These are phyloP conservation scores for Neurospora pannonica DNA, from an alignment of 495 filamentous ascomycete species.

Conservation along the genomic window DNA sequence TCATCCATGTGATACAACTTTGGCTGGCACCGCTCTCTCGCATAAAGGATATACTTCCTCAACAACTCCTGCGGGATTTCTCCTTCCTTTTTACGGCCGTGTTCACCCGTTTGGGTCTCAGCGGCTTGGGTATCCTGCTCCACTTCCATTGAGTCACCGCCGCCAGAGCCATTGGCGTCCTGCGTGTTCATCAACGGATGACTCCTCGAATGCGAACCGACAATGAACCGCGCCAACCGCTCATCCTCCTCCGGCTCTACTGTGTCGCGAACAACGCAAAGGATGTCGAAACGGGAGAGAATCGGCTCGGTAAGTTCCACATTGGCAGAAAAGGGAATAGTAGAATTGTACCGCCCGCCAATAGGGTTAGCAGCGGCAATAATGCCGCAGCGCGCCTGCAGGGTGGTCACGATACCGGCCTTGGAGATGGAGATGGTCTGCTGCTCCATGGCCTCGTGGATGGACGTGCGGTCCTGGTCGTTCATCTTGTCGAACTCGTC, in stretches of 20 bases:
- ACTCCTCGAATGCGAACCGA: constrained; percentile 81
- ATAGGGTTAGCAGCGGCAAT: constrained; percentile 96
- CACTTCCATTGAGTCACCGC: constrained; percentile 49
- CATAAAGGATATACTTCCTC: constrained; percentile 95
- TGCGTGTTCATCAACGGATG: constrained; percentile 60
- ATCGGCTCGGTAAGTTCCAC: constrained; percentile 97
- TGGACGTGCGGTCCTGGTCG: constrained; percentile 93
- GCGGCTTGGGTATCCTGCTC: constrained; percentile 34
- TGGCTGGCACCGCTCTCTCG: constrained; percentile 78
- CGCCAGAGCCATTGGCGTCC: constrained; percentile 19
- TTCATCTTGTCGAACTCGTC: constrained; percentile 99
- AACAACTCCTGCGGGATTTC: constrained; percentile 88
- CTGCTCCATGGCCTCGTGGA: constrained; percentile 99
- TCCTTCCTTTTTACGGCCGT: constrained; percentile 51
- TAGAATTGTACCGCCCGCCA: constrained; percentile 93
- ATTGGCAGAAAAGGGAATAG: constrained; percentile 88
- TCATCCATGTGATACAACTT: constrained; percentile 98
- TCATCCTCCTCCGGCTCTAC: constrained; percentile 97
- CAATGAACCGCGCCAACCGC: constrained; percentile 87
- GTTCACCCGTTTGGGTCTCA: not conserved
- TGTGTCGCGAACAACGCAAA: constrained; percentile 93
- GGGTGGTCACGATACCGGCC: constrained; percentile 94
- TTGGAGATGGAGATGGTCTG: constrained; percentile 99
- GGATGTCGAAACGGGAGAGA: constrained; percentile 95
- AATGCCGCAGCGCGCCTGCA: constrained; percentile 96